phyloP scores from a whole-genome alignment of 495 filamentous ascomycete species.

The Xanthoparmelia taractica region DNA sequence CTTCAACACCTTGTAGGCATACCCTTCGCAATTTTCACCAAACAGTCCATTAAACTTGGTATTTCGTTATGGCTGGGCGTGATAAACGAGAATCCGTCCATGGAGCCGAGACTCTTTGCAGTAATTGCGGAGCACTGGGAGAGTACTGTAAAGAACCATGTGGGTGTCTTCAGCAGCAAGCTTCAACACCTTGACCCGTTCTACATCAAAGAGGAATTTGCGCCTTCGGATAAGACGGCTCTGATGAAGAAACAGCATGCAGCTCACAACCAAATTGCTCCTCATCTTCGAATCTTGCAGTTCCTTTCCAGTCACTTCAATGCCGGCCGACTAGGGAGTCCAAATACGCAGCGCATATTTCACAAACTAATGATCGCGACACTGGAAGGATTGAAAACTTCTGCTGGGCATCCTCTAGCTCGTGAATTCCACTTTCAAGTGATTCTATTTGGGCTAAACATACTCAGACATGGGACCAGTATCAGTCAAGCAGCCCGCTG shows the following conservation, averaged over 20 bases:
- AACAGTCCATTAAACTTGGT: conserved; percentile 89
- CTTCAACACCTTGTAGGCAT: conserved; percentile 80
- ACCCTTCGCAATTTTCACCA: conserved; percentile 86
- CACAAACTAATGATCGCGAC: conserved; percentile 69
- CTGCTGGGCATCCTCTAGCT: conserved; percentile 73
- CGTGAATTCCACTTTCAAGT: conserved; percentile 87
- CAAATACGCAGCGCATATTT: conserved; percentile 72
- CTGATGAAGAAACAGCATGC: conserved; percentile 65
- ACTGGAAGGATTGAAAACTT: conserved; percentile 58
- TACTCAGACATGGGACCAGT: conserved; percentile 61
- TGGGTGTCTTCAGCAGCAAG: conserved; percentile 71
- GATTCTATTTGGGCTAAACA: conserved; percentile 68
- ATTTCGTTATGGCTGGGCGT: conserved; percentile 93
- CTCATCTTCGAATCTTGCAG: conserved; percentile 77
- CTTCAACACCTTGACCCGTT: conserved; percentile 76
- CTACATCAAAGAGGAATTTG: conserved; percentile 82
- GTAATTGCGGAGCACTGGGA: conserved; percentile 88
- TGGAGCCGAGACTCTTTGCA: conserved; percentile 73
- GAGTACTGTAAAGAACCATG: conserved; percentile 58
- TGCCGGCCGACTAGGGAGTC: conserved; percentile 71
- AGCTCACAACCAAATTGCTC: conserved; percentile 70
- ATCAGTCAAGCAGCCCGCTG: conserved; percentile 53
- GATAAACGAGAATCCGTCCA: conserved; percentile 87
- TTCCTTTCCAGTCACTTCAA: conserved; percentile 92
- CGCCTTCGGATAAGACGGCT: conserved; percentile 76